Evolutionary conservation across 805 yeast species (phyloP), one percentile per base, ranked within the genome.

Genomic region (Isabelozyma heimii): DNA sequence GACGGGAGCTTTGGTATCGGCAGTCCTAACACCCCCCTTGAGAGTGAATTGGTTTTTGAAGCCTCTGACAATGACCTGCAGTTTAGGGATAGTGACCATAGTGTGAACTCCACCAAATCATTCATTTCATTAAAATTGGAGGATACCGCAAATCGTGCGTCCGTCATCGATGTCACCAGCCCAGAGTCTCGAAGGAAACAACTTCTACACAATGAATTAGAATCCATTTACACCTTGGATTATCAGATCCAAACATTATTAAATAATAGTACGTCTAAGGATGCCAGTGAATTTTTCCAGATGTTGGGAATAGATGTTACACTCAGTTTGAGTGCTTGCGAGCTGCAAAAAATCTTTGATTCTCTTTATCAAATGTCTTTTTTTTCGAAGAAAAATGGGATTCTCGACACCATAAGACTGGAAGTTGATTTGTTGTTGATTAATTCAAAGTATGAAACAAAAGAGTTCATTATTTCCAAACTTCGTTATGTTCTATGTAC

Each of bases 401-500:
- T 30, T 13, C 35, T 30, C 5, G n/a, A 13, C 35, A 30, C 35
- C 35, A 30, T 30, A 13, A 30, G n/a, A 13, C 35, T 30, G 35
- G 35, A 30, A 30, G 10, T 30, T 30, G 35, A 30, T 13, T 30
- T 30, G n/a, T 30, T 30, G 35, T 30, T 30, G 8, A 9, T 10
- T 30, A 13, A 13, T 10, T 9, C 10, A 30, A 30, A 30, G 35
- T 30, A 6, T 15, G 40, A 38, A 38, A 17, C 40, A 38, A 17
- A 38, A 17, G 24, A 17, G 12, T 40, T 40, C 20, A 46, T 47
- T 8, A 43, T 51, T 12, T 43, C 46, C 15, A 49, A 42, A 38
- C 39, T 59, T 12, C 47, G 60, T 33, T 56, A 48, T 37, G 42
- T 59, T 12, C 37, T 59, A 4, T 47, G 53, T 2, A 54, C 42